A percentile compares a stretch with the other conserved stretches of the same genome.
Evolutionary conservation across 2,329 filamentous ascomycete species (phyloP).

Genomic region (Fusarium robinianum): DNA sequence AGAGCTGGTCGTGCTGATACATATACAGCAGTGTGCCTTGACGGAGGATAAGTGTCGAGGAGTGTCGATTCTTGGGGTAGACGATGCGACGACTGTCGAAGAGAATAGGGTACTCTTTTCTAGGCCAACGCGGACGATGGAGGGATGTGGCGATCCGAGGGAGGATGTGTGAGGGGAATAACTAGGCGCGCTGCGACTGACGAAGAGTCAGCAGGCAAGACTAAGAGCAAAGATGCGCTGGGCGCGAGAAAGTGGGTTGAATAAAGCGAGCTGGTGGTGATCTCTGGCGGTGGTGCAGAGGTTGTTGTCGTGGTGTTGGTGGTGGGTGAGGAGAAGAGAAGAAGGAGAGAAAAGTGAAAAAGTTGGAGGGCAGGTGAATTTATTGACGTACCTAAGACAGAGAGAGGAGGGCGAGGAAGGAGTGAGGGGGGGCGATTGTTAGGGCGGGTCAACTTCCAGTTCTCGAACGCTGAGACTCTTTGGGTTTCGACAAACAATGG

Average conservation of each 20-base stretch:
- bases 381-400: too few relatives aligned
- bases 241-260: conserved; percentile 19
- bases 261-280: conserved; percentile 23
- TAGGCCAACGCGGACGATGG: conserved; percentile 22
- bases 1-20: conserved; percentile 93
- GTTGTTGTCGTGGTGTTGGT: conserved; percentile 28
- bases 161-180: conserved; percentile 12
- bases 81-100: conserved; percentile 18
- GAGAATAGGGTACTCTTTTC: conserved; percentile 15
- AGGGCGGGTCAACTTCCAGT: conserved; percentile 35
- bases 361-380: too few relatives aligned
- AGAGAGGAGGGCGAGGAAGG: conserved; percentile 31
- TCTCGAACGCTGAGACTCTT: too few relatives aligned
- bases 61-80: conserved; percentile 27
- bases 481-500: conserved; percentile 29
- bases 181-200: conserved; percentile 36
- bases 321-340: conserved; percentile 23
- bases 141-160: conserved; percentile 7
- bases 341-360: conserved; percentile 19
- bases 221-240: conserved; percentile 25
- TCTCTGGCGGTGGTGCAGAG: conserved; percentile 35
- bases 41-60: conserved; percentile 40
- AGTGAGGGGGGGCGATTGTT: conserved; percentile 32
- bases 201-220: conserved; percentile 35
- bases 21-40: conserved; percentile 72